phyloP scores from a whole-genome alignment of 1,284 basidiomycete species.

The Leccinum brunneo-olivaceum region DNA sequence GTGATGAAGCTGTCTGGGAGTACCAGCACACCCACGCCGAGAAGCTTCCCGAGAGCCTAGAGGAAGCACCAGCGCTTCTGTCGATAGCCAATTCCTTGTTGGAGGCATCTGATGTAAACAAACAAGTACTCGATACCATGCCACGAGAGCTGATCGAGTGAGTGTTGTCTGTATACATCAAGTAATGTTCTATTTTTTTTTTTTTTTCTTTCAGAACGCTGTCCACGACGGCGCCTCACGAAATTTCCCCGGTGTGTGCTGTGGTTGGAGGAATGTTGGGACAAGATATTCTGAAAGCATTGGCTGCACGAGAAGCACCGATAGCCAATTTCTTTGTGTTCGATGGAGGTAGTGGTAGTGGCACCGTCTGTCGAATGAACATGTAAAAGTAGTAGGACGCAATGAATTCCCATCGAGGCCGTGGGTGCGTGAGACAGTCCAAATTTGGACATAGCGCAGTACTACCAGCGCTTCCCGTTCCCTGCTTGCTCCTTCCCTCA shows the following conservation, averaged over 20 bases:
- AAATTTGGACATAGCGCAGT: constrained; percentile 17
- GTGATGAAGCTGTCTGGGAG: constrained; percentile 71
- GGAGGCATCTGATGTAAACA: constrained; percentile 59
- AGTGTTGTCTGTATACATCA: constrained; percentile 1
- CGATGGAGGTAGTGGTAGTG: constrained; percentile 74
- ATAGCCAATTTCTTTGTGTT: constrained; percentile 91
- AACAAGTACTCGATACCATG: constrained; percentile 51
- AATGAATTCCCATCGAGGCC: background rate
- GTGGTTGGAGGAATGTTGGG: constrained; percentile 91
- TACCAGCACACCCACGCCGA: constrained; percentile 59
- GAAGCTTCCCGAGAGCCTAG: constrained; percentile 47
- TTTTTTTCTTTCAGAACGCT: constrained; percentile 40
- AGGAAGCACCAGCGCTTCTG: constrained; percentile 52
- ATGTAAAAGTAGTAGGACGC: constrained; percentile 27
- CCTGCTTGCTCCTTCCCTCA: constrained; percentile 6
- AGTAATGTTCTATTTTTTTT: constrained; percentile 11
- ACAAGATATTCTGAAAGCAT: constrained; percentile 89
- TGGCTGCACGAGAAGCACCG: constrained; percentile 86
- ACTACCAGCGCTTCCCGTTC: constrained; percentile 10
- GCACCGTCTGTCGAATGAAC: constrained; percentile 54
- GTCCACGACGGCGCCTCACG: constrained; percentile 67
- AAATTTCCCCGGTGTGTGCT: constrained; percentile 86
- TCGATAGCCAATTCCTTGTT: constrained; percentile 57
- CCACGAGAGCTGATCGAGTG: constrained; percentile 59
- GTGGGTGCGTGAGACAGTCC: constrained; percentile 15